A percentile compares a stretch with the other conserved stretches of the same genome.
These are phyloP conservation scores for Verticillium tricorpus DNA, from an alignment of 2,329 filamentous ascomycete genomes.

Conservation along the genomic window DNA sequence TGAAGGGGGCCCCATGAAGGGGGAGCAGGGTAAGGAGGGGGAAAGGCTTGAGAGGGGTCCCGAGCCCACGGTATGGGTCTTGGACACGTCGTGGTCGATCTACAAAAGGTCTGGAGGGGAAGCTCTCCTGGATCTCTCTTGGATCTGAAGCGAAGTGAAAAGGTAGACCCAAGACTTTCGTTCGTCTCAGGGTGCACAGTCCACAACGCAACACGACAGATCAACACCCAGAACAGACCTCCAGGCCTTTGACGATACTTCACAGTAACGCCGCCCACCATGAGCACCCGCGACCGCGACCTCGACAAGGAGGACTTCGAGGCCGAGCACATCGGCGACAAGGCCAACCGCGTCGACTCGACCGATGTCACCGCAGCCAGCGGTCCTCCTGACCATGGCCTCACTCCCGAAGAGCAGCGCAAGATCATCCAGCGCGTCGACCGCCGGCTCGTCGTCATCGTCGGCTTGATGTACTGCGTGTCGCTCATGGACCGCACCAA, in stretches of 20 bases:
- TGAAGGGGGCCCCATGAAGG: not conserved
- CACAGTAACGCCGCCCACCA: not conserved
- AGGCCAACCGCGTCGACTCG: constrained; percentile 5
- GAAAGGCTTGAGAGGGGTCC: not conserved
- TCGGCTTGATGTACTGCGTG: constrained; percentile 67
- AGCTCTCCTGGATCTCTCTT: not conserved
- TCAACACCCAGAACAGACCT: not conserved
- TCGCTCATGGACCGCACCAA: constrained; percentile 78
- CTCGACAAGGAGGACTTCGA: constrained; percentile 14
- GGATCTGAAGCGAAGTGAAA: not conserved
- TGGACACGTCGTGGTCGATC: not conserved
- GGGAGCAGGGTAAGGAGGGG: not conserved
- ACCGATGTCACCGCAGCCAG: not conserved
- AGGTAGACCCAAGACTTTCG: not conserved
- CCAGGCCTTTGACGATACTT: not conserved
- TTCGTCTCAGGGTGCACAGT: not conserved
- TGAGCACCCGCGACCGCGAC: not conserved
- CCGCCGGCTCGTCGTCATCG: constrained; percentile 55
- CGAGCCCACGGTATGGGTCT: not conserved
- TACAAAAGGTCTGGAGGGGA: constrained; percentile 1
- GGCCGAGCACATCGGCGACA: constrained; percentile 8
- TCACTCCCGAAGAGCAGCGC: constrained; percentile 58
- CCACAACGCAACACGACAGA: not conserved
- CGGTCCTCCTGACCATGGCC: constrained; percentile 32
- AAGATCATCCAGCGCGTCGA: constrained; percentile 68